These are phyloP conservation scores for Cercospora beticola DNA, from an alignment of 2,329 filamentous ascomycete species.

Conservation along the genomic window DNA sequence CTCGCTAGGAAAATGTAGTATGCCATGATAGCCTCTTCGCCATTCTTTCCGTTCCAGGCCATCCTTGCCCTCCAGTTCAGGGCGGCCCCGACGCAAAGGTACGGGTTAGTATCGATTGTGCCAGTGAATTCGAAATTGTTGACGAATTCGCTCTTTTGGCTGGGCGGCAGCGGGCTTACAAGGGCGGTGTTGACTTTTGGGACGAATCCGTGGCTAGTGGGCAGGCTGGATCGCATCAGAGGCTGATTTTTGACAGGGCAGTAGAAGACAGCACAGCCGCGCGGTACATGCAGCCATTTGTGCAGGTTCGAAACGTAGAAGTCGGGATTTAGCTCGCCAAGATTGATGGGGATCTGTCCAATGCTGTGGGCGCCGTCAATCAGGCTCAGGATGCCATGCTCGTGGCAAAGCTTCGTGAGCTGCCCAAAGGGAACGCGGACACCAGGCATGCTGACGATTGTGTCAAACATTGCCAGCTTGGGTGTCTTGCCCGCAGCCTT, in stretches of 20 bases:
- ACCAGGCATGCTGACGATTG: slow-evolving; percentile 75
- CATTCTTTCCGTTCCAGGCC: no score
- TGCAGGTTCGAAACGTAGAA: slow-evolving; percentile 87
- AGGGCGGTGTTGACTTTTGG: slow-evolving; percentile 40
- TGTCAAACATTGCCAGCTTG: slow-evolving; percentile 73
- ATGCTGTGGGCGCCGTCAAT: slow-evolving; percentile 85
- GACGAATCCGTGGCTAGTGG: slow-evolving; percentile 77
- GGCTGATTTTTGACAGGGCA: slow-evolving; percentile 74
- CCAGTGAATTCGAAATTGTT: slow-evolving; percentile 65
- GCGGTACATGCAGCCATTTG: slow-evolving; percentile 84
- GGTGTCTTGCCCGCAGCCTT: slow-evolving; percentile 60
- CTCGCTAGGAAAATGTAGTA: slow-evolving; percentile 66
- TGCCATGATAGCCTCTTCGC: slow-evolving; percentile 65
- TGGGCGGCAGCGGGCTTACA: slow-evolving; percentile 44
- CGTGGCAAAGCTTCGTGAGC: slow-evolving; percentile 63
- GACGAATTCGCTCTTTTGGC: slow-evolving; percentile 60
- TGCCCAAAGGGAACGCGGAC: slow-evolving; percentile 75
- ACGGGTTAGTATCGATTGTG: slow-evolving; percentile 70
- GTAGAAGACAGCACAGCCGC: slow-evolving; percentile 78
- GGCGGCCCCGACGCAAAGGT: slow-evolving; percentile 67
- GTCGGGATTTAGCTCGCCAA: slow-evolving; percentile 68
- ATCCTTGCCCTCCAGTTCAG: slow-evolving; percentile 60
- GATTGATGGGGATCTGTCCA: slow-evolving; percentile 72
- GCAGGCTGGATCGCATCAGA: slow-evolving; percentile 70
- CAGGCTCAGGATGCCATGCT: slow-evolving; percentile 67